These are phyloP conservation scores for Scheffersomyces cryptocercus DNA, from an alignment of 1,139 yeast genomes.

Conservation along the genomic window DNA sequence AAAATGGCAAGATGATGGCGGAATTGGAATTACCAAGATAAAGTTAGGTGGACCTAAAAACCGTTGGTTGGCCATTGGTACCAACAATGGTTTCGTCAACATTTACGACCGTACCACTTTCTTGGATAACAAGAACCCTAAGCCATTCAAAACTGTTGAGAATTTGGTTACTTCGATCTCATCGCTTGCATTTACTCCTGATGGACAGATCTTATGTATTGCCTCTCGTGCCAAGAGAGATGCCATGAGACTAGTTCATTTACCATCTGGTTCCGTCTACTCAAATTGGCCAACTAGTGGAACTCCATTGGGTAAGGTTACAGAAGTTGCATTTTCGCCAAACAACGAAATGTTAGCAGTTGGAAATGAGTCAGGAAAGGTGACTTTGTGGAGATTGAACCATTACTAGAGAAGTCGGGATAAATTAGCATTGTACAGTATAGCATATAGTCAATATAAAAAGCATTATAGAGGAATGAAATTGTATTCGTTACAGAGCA, in stretches of 20 bases:
- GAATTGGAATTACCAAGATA: slow-evolving; percentile 77
- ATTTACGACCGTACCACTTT: slow-evolving; percentile 63
- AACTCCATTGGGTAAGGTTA: slow-evolving; percentile 92
- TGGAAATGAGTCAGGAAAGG: slow-evolving; percentile 90
- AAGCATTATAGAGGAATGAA: no score
- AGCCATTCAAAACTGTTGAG: slow-evolving; percentile 64
- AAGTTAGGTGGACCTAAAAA: slow-evolving; percentile 78
- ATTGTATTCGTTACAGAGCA: no score
- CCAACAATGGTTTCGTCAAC: slow-evolving; percentile 86
- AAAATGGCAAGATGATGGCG: slow-evolving; percentile 88
- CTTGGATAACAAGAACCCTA: slow-evolving; percentile 21
- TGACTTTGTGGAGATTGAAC: slow-evolving; percentile 84
- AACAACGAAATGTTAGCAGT: slow-evolving; percentile 80
- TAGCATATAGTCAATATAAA: no score
- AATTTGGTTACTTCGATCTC: slow-evolving; percentile 84
- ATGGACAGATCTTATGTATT: slow-evolving; percentile 85
- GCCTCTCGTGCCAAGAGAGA: slow-evolving; percentile 88
- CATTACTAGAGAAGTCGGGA: slow-evolving; percentile 50
- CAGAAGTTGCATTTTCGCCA: slow-evolving; percentile 80
- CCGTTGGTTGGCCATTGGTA: slow-evolving; percentile 88
- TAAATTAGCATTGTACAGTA: no score
- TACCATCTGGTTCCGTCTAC: slow-evolving; percentile 85
- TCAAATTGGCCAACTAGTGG: slow-evolving; percentile 97
- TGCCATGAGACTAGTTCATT: slow-evolving; percentile 81
- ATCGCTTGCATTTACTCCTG: slow-evolving; percentile 71